Percentiles rank a stretch among this genome's conserved stretches.
Conservation (phyloP, 345 rosid species). For the Anacardium occidentale region DNA sequence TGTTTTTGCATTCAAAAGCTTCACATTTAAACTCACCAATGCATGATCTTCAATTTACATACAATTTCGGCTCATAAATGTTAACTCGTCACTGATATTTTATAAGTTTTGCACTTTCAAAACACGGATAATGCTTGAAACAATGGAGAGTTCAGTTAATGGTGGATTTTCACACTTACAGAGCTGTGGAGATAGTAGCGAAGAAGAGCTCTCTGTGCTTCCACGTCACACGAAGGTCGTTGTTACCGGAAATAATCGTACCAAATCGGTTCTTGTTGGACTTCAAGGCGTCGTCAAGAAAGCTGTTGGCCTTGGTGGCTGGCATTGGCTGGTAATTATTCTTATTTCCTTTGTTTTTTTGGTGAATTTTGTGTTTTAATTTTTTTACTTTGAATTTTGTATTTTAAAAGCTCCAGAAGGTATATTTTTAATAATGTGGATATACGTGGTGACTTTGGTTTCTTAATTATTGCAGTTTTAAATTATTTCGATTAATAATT, state of each 20-base stretch:
- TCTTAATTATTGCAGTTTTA: background rate
- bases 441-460: slow-evolving; percentile 18
- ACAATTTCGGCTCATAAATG: slow-evolving; percentile 27
- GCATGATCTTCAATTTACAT: slow-evolving; percentile 46
- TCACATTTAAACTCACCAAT: slow-evolving; percentile 44
- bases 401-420: background rate
- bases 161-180: slow-evolving; percentile 69
- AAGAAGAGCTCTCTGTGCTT: slow-evolving; percentile 85
- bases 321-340: slow-evolving; percentile 93
- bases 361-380: slow-evolving; percentile 12
- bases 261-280: slow-evolving; percentile 94
- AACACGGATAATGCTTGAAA: slow-evolving; percentile 53
- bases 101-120: slow-evolving; percentile 1
- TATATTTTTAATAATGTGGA: slow-evolving; percentile 32
- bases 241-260: slow-evolving; percentile 95
- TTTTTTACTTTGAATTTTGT: slow-evolving; percentile 8
- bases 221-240: slow-evolving; percentile 97
- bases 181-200: slow-evolving; percentile 80
- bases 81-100: slow-evolving; percentile 13
- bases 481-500: background rate
- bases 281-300: slow-evolving; percentile 94
- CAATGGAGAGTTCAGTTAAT: slow-evolving; percentile 62
- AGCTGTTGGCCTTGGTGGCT: slow-evolving; percentile 95
- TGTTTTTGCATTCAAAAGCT: slow-evolving; percentile 25
- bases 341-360: background rate